A percentile compares a stretch with the other conserved stretches of the same genome.
phyloP scores from a whole-genome alignment of 2,329 filamentous ascomycete species.

The Fusarium agapanthi region DNA sequence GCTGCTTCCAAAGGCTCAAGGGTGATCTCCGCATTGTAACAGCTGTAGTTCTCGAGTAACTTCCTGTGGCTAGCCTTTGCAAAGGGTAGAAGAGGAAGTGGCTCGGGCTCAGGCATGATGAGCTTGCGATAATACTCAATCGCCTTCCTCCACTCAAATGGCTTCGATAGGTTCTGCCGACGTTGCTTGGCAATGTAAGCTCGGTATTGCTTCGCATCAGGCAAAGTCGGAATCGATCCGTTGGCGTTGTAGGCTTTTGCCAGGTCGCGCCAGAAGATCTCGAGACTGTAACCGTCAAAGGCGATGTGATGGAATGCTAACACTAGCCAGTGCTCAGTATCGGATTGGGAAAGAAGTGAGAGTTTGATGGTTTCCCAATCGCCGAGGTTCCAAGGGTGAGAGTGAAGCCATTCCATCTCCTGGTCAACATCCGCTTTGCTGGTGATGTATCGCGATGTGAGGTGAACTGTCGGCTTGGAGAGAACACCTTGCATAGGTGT shows the following conservation, averaged over 20 bases:
- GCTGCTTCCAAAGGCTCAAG: background rate
- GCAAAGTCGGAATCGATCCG: background rate
- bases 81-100: background rate
- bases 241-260: background rate
- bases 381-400: background rate
- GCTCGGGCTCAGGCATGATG: background rate
- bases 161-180: background rate
- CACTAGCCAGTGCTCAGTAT: background rate
- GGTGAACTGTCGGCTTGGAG: background rate
- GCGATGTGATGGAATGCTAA: conserved; percentile 4
- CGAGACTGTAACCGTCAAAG: background rate
- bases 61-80: background rate
- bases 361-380: background rate
- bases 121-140: conserved; percentile 1
- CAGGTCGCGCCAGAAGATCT: conserved; percentile 5
- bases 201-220: background rate
- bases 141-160: conserved; percentile 1
- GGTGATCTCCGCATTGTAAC: background rate
- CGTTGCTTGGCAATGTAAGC: background rate
- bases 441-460: background rate
- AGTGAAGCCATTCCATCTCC: background rate
- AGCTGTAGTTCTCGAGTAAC: background rate
- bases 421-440: background rate
- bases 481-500: background rate
- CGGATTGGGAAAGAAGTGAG: background rate